Evolutionary conservation across 2,329 filamentous ascomycete genomes (phyloP), one percentile per base, ranked within the genome.

Genomic region (Parastagonospora nodorum): DNA sequence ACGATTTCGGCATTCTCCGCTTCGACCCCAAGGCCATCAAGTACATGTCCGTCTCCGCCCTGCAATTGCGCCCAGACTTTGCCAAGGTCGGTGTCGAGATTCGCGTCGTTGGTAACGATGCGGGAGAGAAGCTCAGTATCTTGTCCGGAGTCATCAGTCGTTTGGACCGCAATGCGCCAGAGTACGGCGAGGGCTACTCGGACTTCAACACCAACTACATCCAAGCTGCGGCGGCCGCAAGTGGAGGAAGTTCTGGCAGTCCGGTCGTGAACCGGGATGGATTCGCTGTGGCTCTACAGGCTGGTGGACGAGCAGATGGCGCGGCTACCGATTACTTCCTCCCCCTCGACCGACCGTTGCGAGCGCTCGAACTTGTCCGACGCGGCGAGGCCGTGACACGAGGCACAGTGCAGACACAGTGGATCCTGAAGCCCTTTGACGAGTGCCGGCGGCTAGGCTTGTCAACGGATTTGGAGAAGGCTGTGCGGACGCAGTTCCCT

Each of bases 121-220:
- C 94, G 28, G 94, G 94, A 60, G 94, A 99, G 74, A 99, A 99
- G 77, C 85, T 99, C 62, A 97, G 92, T 80, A 99, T 99, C 64
- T 79, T 99, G 51, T 97, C 94, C 5, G 94, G 94, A 65, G 93
- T 99, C 48, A 99, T 99, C 73, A 96, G 92, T 76, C 87, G 94
- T 65, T 80, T 99, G 52, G 94, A 99, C 68, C 86, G 94, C 62
- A 99, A 99, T 75, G 95, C 95, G 1, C 94, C 94, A 12, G 94
- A 99, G 68, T 66, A 99, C 64, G 93, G 93, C 48, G 94, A 97
- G 58, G 94, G 94, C 27, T 99, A 99, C 74, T 94, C 92, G 74
- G 94, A 99, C 72, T 99, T 99, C 84, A 99, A 88, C 69, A 88
- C 86, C 41, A 88, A 96, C 73, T 99, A 99, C 80, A 97, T 97